Evolutionary conservation across 345 rosid genomes (phyloP), one percentile per base, ranked within the genome.

Genomic region (Turnera subulata): DNA sequence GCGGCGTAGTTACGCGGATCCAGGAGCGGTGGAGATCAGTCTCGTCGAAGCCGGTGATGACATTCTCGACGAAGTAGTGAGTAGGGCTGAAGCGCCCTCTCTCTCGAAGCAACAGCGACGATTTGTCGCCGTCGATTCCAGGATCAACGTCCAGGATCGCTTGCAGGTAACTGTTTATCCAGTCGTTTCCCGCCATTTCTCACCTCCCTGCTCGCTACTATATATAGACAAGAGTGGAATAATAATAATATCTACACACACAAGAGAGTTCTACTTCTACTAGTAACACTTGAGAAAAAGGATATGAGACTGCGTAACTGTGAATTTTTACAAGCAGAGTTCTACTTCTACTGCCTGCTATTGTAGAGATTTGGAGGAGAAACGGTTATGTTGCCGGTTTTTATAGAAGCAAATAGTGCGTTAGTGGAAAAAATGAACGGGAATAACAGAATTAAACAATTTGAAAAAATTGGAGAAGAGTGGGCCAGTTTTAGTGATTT

Each of bases 141-240:
- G 82, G 95, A 50, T 95, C 96, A 8, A 92, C 96, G 65, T 92
- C 98, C 17, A 92, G 82, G 53, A 92, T 92, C 58, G 98, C 98
- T 68, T 92, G 96, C 29, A 92, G 77, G 77, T 92, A 92, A 65
- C 98, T 89, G 80, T 88, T 92, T n/a, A 92, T 79, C 98, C 98
- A 92, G 68, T 92, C 98, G 77, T 92, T 92, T 52, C 95, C 98
- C 49, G 96, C 98, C 98, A 89, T 89, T 60, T 65, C 24, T 2
- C 35, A 29, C 35, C 8, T n/a, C n/a, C 35, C 4, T 3, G 35
- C 35, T 29, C 35, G 35, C 35, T n/a, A n/a, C n/a, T n/a, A n/a
- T n/a, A n/a, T n/a, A n/a, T n/a, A n/a, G n/a, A n/a, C n/a, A n/a
- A n/a, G n/a, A n/a, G n/a, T n/a, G n/a, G n/a, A n/a, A n/a, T n/a